phyloP scores from a whole-genome alignment of 192 early-diverging fungal genomes.

The Coemansia sp. region DNA sequence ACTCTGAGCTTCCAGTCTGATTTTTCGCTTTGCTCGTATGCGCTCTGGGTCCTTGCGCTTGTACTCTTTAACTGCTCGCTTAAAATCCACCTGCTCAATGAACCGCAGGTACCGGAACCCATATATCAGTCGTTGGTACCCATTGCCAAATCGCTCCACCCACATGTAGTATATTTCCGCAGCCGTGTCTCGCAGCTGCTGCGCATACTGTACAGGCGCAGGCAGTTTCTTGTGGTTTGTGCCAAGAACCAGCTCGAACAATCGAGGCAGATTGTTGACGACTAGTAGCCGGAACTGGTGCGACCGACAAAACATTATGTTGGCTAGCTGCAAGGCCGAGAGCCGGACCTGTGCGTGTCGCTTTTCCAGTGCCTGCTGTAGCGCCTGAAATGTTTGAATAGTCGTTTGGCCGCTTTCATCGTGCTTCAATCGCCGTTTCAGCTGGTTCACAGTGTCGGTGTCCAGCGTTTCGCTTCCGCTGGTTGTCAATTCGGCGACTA shows the following conservation, averaged over 20 bases:
- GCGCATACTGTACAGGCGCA: slow-evolving; percentile 53
- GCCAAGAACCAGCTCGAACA: slow-evolving; percentile 58
- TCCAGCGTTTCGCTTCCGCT: slow-evolving; percentile 21
- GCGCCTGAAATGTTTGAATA: neutral
- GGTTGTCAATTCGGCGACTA: slow-evolving; percentile 29
- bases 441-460: slow-evolving; percentile 9
- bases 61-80: slow-evolving; percentile 9
- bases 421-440: slow-evolving; percentile 26
- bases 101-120: slow-evolving; percentile 59
- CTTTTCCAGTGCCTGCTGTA: slow-evolving; percentile 18
- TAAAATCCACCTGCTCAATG: slow-evolving; percentile 34
- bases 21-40: neutral
- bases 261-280: slow-evolving; percentile 51
- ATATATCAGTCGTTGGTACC: slow-evolving; percentile 56
- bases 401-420: slow-evolving; percentile 6
- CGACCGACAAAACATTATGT: slow-evolving; percentile 63
- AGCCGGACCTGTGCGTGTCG: slow-evolving; percentile 57
- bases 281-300: slow-evolving; percentile 61
- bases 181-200: slow-evolving; percentile 49
- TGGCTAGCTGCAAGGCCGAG: slow-evolving; percentile 57
- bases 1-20: slow-evolving; percentile 2
- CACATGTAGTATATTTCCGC: slow-evolving; percentile 57
- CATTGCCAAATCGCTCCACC: slow-evolving; percentile 56
- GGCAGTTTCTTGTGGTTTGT: slow-evolving; percentile 56
- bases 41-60: slow-evolving; percentile 20